Base-by-base conservation (phyloP, 2,329 filamentous ascomycete genomes). In the Esteya vermicola region DNA sequence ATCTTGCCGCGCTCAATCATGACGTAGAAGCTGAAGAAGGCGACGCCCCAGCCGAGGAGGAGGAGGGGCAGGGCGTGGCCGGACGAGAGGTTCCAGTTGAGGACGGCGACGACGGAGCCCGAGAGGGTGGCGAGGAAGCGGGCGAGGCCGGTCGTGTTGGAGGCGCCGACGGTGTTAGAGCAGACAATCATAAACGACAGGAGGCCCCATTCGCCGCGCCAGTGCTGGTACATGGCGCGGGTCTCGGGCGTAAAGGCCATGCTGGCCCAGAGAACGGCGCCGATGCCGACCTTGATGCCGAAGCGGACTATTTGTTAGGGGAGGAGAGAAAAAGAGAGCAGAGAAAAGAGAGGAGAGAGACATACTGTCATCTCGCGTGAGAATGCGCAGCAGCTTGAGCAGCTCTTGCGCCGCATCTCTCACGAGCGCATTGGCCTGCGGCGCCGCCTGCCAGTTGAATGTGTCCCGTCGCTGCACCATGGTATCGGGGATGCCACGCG, bases 181-280 rank as follows among this genome's bases (percentile, higher is more conserved):
- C 88, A 93, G 20, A 98, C 91, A 54, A 96, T 78, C 89, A 96
- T 96, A 64, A 94, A 96, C 0, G 86, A 94, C 41, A 98, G 59
- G 3, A 98, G 68, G 19, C 91, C 91, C 91, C 91, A 98, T 67
- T 98, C 91, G 23, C 89, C 89, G 55, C 89, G 72, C 85, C 88
- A 96, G 51, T 81, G 80, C 39, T 77, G 70, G 56, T 95, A 98
- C 18, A 81, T 70, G 0, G 83, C 82, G 39, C 86, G 69, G 3
- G 86, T 93, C 9, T 70, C 63, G 1, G 78, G 72, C 26, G 95
- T 71, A 52, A 94, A 98, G 3, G 91, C 81, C 49, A 93, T 83
- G 57, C 91, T 75, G 16, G 86, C 89, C 64, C 89, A 96, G 0
- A 95, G 60, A 5, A 86, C 74, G 12, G 91, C 91, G 19, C 91